phyloP scores from a whole-genome alignment of 352 stramenopile genomes.

The Thalassiosira ordinaria region DNA sequence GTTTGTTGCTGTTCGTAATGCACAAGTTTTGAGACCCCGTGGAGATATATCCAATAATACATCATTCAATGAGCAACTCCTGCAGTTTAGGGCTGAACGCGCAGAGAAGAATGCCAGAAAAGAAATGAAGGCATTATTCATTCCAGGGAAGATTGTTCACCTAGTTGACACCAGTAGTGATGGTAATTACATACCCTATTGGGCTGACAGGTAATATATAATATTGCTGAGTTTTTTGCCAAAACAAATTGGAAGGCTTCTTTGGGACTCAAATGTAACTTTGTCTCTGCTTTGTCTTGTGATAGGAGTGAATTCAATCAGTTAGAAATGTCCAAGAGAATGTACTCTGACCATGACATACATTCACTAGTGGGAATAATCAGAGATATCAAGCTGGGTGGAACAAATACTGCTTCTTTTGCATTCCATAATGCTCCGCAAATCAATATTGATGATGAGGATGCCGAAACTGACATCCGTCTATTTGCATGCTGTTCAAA shows the following conservation, averaged over 20 bases:
- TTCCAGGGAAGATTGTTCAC: slow-evolving; percentile 13
- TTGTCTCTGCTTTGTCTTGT: too few relatives aligned
- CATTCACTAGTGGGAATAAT: slow-evolving; percentile 2
- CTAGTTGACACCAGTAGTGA: slow-evolving; percentile 7
- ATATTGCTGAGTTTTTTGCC: too few relatives aligned
- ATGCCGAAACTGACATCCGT: not conserved
- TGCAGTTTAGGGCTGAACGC: slow-evolving; percentile 2
- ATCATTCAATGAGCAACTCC: slow-evolving; percentile 4
- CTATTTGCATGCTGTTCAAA: slow-evolving; percentile 2
- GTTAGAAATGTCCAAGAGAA: not conserved
- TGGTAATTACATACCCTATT: slow-evolving; percentile 10
- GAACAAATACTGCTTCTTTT: not conserved
- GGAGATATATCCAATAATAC: slow-evolving; percentile 6
- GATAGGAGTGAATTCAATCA: slow-evolving; percentile 4
- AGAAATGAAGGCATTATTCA: not conserved
- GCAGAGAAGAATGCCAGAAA: not conserved
- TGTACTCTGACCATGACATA: slow-evolving; percentile 24
- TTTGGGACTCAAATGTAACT: too few relatives aligned
- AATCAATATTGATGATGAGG: not conserved
- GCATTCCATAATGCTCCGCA: not conserved
- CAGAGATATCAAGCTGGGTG: not conserved
- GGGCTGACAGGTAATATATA: not conserved
- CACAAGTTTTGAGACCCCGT: slow-evolving; percentile 10
- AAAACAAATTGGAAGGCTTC: too few relatives aligned
- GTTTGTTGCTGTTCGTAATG: slow-evolving; percentile 11